A percentile compares a stretch with the other conserved stretches of the same genome.
Conservation (phyloP, 2,329 filamentous ascomycete species). For the Fusarium robinianum region DNA sequence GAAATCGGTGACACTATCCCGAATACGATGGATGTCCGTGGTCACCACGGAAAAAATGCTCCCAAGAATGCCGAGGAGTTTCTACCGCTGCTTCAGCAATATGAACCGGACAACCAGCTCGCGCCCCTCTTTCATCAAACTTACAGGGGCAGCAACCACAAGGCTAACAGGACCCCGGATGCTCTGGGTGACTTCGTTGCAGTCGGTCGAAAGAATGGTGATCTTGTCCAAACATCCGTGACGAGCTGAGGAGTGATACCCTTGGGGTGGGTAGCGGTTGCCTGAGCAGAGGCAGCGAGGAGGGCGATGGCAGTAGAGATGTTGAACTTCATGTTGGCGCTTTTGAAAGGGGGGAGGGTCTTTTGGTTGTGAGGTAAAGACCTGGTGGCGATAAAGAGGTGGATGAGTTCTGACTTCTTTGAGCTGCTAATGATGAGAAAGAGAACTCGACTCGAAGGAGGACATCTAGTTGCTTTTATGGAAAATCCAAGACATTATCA, state of each 20-base stretch:
- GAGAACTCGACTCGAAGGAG: too few relatives aligned
- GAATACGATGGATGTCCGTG: too few relatives aligned
- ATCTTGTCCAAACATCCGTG: not conserved
- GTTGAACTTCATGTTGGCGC: conserved; percentile 25
- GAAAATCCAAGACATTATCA: not conserved
- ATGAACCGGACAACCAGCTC: too few relatives aligned
- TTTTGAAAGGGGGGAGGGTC: not conserved
- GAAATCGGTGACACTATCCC: too few relatives aligned
- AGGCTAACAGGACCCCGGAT: not conserved
- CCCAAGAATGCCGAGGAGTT: too few relatives aligned
- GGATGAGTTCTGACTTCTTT: not conserved
- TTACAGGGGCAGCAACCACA: not conserved
- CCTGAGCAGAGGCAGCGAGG: conserved; percentile 18
- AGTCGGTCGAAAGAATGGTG: not conserved
- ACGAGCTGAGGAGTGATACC: not conserved
- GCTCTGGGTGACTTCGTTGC: not conserved
- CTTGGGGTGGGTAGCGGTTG: not conserved
- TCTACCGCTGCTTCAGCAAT: too few relatives aligned
- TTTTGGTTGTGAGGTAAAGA: not conserved
- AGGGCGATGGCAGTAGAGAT: conserved; percentile 20
- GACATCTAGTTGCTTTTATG: too few relatives aligned
- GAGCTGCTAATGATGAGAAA: too few relatives aligned
- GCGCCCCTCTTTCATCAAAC: not conserved
- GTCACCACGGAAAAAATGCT: too few relatives aligned
- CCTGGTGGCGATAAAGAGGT: not conserved